Evolutionary conservation across 768 basidiomycete species (phyloP).

Genomic region (Agaricus subrufescens): DNA sequence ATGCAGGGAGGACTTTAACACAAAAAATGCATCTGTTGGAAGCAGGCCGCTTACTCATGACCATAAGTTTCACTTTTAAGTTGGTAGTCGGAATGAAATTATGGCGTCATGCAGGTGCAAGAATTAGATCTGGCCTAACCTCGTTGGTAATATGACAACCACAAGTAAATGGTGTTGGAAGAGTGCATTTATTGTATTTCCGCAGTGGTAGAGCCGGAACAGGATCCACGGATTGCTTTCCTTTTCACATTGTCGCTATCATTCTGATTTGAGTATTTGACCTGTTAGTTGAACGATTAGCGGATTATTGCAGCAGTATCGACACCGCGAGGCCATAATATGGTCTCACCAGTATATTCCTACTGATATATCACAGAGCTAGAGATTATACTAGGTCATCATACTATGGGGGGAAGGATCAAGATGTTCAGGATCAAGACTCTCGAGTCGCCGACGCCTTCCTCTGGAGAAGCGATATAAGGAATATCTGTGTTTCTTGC

Average conservation of each 20-base stretch:
- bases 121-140: too few relatives aligned
- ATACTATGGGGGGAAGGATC: slow-evolving; percentile 28
- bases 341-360: not conserved
- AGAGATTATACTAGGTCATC: slow-evolving; percentile 32
- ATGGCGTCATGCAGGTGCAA: too few relatives aligned
- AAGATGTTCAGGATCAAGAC: slow-evolving; percentile 23
- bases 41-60: slow-evolving; percentile 10
- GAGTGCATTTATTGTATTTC: too few relatives aligned
- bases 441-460: slow-evolving; percentile 5
- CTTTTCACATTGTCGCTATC: too few relatives aligned
- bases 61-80: slow-evolving; percentile 11
- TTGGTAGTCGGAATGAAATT: too few relatives aligned
- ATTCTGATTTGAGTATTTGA: slow-evolving; percentile 35
- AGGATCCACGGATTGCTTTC: too few relatives aligned
- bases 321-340: slow-evolving; percentile 33
- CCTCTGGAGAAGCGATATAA: slow-evolving; percentile 24
- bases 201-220: too few relatives aligned
- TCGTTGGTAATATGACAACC: too few relatives aligned
- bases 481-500: slow-evolving; percentile 39
- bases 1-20: slow-evolving; percentile 10
- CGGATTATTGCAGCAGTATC: slow-evolving; percentile 34
- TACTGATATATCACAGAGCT: not conserved
- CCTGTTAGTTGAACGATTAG: slow-evolving; percentile 29
- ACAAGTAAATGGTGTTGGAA: too few relatives aligned
- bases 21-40: slow-evolving; percentile 14